Evolutionary conservation across 106 monocot genomes (phyloP).

Genomic region (Amphibolis antarctica): DNA sequence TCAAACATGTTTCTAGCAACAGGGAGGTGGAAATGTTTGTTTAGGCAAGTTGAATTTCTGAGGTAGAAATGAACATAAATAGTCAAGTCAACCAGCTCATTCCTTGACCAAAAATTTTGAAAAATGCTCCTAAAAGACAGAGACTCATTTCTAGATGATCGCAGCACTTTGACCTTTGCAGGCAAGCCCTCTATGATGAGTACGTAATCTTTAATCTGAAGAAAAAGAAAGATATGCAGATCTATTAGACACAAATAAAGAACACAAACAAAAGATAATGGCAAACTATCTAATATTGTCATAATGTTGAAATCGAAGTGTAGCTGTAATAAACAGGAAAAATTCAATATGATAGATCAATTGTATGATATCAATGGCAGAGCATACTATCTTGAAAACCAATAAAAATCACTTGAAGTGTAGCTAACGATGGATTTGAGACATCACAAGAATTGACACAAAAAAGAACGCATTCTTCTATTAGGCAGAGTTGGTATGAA

Average conservation of each 20-base stretch:
- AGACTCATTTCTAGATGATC: slow-evolving; percentile 19
- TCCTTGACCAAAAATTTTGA: slow-evolving; percentile 23
- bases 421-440: too few relatives aligned
- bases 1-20: slow-evolving; percentile 9
- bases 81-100: slow-evolving; percentile 19
- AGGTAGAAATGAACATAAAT: slow-evolving; percentile 55
- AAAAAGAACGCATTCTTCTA: too few relatives aligned
- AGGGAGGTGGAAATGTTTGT: slow-evolving; percentile 19
- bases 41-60: slow-evolving; percentile 29
- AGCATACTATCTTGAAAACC: too few relatives aligned
- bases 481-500: neutral
- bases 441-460: too few relatives aligned
- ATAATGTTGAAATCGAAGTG: too few relatives aligned
- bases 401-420: too few relatives aligned
- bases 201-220: slow-evolving; percentile 63
- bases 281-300: too few relatives aligned
- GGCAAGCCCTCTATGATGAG: slow-evolving; percentile 59
- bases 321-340: too few relatives aligned
- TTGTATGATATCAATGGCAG: too few relatives aligned
- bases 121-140: slow-evolving; percentile 56
- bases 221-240: neutral
- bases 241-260: neutral
- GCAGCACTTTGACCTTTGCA: slow-evolving; percentile 10
- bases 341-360: too few relatives aligned
- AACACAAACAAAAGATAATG: neutral